phyloP scores from a whole-genome alignment of 1,284 basidiomycete species.

The Somion occarium region DNA sequence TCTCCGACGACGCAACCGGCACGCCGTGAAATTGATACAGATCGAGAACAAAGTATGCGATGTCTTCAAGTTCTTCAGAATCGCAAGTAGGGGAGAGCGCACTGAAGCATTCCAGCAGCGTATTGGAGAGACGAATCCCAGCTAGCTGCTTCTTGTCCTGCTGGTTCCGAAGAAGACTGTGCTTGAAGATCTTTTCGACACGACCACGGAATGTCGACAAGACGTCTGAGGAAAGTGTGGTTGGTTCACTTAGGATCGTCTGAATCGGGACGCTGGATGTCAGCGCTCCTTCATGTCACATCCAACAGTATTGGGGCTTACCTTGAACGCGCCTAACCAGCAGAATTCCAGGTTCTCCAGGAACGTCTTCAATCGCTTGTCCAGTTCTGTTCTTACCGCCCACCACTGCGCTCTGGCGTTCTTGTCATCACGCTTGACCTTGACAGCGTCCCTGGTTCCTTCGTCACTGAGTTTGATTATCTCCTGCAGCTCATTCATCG shows the following conservation, averaged over 20 bases:
- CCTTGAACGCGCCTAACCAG: conserved; percentile 98
- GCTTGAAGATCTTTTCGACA: conserved; percentile 73
- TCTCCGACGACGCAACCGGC: conserved; percentile 85
- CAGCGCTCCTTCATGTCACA: neutral
- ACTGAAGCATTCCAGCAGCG: conserved; percentile 83
- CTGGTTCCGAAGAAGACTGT: conserved; percentile 27
- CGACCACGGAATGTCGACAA: conserved; percentile 55
- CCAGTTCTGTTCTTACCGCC: conserved; percentile 73
- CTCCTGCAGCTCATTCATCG: conserved; percentile 68
- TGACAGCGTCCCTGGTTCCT: conserved; percentile 69
- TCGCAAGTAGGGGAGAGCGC: conserved; percentile 76
- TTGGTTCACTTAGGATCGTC: conserved; percentile 68
- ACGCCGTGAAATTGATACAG: conserved; percentile 92
- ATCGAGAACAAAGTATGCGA: conserved; percentile 92
- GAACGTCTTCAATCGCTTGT: conserved; percentile 72
- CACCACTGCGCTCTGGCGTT: conserved; percentile 81
- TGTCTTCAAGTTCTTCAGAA: conserved; percentile 93
- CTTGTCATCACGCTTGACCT: conserved; percentile 61
- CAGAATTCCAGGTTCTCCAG: conserved; percentile 88
- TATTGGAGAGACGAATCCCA: conserved; percentile 59
- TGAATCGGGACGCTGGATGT: conserved; percentile 28
- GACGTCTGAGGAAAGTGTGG: conserved; percentile 39
- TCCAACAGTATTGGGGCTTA: conserved; percentile 30
- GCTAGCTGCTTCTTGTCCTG: conserved; percentile 56
- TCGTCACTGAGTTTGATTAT: conserved; percentile 80